Evolutionary conservation across 805 yeast species (phyloP).

Genomic region (Kuraishia floccosa): DNA sequence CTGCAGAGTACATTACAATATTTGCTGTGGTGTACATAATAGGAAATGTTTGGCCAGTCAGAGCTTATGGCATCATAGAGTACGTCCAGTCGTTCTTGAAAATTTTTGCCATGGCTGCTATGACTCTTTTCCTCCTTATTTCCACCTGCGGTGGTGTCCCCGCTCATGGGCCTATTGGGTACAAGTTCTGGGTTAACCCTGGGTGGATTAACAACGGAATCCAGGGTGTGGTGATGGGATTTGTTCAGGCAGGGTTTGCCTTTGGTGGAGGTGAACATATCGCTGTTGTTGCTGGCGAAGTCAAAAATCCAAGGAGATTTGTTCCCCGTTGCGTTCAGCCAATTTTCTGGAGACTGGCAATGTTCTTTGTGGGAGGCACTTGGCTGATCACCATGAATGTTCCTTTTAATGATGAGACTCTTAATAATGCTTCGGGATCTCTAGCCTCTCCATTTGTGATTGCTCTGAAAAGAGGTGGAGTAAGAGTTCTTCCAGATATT

Average conservation of each 20-base stretch:
- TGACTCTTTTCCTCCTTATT: slow-evolving; percentile 32
- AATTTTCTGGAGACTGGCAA: slow-evolving; percentile 40
- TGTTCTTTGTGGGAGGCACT: slow-evolving; percentile 36
- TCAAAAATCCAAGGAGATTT: slow-evolving; percentile 41
- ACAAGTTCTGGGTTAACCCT: slow-evolving; percentile 37
- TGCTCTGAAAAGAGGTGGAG: slow-evolving; percentile 39
- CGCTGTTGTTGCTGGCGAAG: slow-evolving; percentile 51
- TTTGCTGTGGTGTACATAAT: slow-evolving; percentile 34
- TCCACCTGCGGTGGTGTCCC: slow-evolving; percentile 34
- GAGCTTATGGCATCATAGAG: slow-evolving; percentile 33
- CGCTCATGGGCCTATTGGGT: slow-evolving; percentile 34
- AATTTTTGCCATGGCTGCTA: slow-evolving; percentile 46
- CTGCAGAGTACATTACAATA: slow-evolving; percentile 47
- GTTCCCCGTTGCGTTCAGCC: slow-evolving; percentile 47
- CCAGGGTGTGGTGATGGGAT: slow-evolving; percentile 44
- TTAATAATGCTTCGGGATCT: slow-evolving; percentile 30
- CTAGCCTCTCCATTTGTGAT: slow-evolving; percentile 60
- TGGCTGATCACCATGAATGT: slow-evolving; percentile 48
- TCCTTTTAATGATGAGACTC: slow-evolving; percentile 37
- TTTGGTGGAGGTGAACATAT: slow-evolving; percentile 53
- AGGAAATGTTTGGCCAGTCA: slow-evolving; percentile 14
- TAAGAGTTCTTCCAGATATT: slow-evolving; percentile 46
- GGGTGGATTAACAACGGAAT: slow-evolving; percentile 44
- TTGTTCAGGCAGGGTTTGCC: slow-evolving; percentile 48
- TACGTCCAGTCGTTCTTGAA: slow-evolving; percentile 37